A percentile compares a stretch with the other conserved stretches of the same genome.
These are phyloP conservation scores for Yamadazyma atlantica DNA, from an alignment of 1,139 yeast species.

Conservation along the genomic window DNA sequence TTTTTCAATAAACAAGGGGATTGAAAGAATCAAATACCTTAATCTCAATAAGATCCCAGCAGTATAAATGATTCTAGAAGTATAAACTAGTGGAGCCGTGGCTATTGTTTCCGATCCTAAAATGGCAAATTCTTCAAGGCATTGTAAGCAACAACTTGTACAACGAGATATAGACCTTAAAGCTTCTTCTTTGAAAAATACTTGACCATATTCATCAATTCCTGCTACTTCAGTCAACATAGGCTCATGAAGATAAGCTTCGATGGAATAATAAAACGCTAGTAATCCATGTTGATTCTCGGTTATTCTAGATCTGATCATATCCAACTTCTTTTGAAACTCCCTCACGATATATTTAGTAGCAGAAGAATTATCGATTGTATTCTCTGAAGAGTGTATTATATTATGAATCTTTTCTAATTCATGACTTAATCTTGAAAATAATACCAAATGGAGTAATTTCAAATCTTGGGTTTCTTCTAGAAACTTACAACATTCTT, in stretches of 20 bases:
- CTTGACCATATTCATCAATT: slow-evolving; percentile 14
- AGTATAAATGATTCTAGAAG: slow-evolving; percentile 65
- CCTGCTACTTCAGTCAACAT: slow-evolving; percentile 34
- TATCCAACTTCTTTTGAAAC: slow-evolving; percentile 41
- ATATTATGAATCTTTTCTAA: slow-evolving; percentile 64
- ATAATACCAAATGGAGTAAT: slow-evolving; percentile 48
- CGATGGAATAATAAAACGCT: slow-evolving; percentile 62
- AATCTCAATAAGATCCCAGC: slow-evolving; percentile 65
- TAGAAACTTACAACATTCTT: slow-evolving; percentile 56
- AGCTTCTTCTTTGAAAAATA: slow-evolving; percentile 25
- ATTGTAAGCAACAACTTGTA: slow-evolving; percentile 52
- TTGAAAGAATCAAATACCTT: slow-evolving; percentile 53
- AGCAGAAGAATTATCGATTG: slow-evolving; percentile 23
- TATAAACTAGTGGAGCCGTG: slow-evolving; percentile 59
- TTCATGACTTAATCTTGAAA: slow-evolving; percentile 58
- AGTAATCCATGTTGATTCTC: slow-evolving; percentile 40
- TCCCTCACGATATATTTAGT: slow-evolving; percentile 37
- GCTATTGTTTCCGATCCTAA: slow-evolving; percentile 48
- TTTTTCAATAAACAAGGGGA: slow-evolving; percentile 50
- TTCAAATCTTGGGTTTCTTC: slow-evolving; percentile 33
- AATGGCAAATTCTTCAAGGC: slow-evolving; percentile 49
- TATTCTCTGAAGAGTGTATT: slow-evolving; percentile 39
- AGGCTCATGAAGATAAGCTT: slow-evolving; percentile 73
- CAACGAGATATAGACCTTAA: slow-evolving; percentile 48
- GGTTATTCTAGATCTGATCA: slow-evolving; percentile 36